Evolutionary conservation across 2,329 filamentous ascomycete genomes (phyloP), one percentile per base, ranked within the genome.

Genomic region (Pseudocercospora pini-densiflorae): DNA sequence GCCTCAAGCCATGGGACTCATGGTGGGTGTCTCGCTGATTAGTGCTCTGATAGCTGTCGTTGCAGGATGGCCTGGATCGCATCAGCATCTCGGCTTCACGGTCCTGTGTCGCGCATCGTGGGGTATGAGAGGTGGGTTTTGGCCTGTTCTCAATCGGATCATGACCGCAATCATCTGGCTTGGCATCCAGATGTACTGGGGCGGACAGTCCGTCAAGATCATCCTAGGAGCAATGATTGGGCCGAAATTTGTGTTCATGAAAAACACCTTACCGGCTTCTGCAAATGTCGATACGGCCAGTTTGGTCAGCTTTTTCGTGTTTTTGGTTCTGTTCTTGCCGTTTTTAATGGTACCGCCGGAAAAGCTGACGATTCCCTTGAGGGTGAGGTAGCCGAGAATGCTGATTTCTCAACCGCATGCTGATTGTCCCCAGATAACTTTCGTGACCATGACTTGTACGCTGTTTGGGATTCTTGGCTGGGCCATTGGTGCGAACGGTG

Each of bases 31-130:
- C 8, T 75, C 76, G 2, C 60, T 78, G 14, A 75, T 78, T 5
- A 74, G 74, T 8, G 75, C 75, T 0, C 64, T 77, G 24, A 72
- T 78, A 1, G 76, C 76, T 3, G 75, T 79, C 27, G 61, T 77
- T 2, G 76, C 77, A 3, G 77, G 76, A 9, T 78, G 77, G 76
- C 74, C 77, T 9, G 77, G 76, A 4, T 74, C 70, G 16, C 76
- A 78, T 65, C 71, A 77, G 21, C 72, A 78, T 63, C 64, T 78
- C 10, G 77, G 77, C 1, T 78, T 78, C 64, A 78, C 77, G 0
- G 76, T 79, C 16, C 71, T 78, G n/a, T 72, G 62, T 24, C 58
- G 70, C 9, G 63, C 69, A 9, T 66, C 65, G 5, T 72, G 71
- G 71, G 70, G 67, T 0, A 69, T 71, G 65, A 36, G 65, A 53